phyloP scores from a whole-genome alignment of 768 basidiomycete genomes.

The Pleurotus sapidus region DNA sequence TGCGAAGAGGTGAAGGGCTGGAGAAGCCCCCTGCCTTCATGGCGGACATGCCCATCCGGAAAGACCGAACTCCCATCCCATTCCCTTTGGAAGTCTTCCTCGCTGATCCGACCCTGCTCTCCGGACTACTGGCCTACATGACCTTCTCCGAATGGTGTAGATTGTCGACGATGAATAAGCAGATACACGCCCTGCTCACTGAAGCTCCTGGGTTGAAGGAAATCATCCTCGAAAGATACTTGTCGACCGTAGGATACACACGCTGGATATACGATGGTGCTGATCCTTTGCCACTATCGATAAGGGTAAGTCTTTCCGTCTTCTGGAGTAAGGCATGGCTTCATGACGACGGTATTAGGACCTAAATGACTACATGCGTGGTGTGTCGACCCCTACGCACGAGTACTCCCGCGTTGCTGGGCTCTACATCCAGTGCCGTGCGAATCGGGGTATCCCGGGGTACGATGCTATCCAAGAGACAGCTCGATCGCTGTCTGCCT shows the following conservation, averaged over 20 bases:
- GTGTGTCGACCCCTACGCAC: constrained; percentile 72
- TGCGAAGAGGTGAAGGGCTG: constrained; percentile 35
- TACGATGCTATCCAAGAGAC: constrained; percentile 38
- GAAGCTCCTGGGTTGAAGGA: constrained; percentile 54
- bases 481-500: constrained; percentile 51
- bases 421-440: constrained; percentile 51
- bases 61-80: constrained; percentile 19
- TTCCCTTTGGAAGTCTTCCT: constrained; percentile 62
- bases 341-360: constrained; percentile 46
- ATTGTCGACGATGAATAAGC: constrained; percentile 55
- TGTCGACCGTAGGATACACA: constrained; percentile 69
- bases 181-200: constrained; percentile 46
- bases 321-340: neutral
- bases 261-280: constrained; percentile 59
- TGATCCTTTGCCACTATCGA: constrained; percentile 62
- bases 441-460: constrained; percentile 37
- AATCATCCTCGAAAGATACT: constrained; percentile 62
- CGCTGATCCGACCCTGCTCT: constrained; percentile 48
- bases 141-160: constrained; percentile 73
- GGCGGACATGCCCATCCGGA: constrained; percentile 20
- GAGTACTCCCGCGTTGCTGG: constrained; percentile 64
- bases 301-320: constrained; percentile 45
- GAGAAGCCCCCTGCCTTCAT: constrained; percentile 37
- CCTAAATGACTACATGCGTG: constrained; percentile 75
- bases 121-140: constrained; percentile 53